Percentiles rank a stretch among this genome's conserved stretches.
Evolutionary conservation across 192 early-diverging fungal species (phyloP).

Genomic region (Backusella mclennaniae): DNA sequence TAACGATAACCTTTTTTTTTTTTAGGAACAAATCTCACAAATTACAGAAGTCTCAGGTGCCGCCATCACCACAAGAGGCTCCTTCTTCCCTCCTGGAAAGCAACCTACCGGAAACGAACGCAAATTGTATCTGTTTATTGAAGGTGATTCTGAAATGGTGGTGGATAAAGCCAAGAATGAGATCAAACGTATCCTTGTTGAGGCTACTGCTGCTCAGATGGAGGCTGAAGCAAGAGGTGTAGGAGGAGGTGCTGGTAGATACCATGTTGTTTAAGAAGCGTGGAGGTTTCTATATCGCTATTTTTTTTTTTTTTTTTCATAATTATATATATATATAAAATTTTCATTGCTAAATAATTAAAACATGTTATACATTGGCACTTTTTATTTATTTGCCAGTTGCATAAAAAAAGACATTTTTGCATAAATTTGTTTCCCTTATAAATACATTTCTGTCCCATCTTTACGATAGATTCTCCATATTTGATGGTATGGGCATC

Average conservation of each 20-base stretch:
- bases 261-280: constrained; percentile 40
- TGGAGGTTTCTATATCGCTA: background rate
- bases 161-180: constrained; percentile 93
- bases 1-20: background rate
- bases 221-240: constrained; percentile 64
- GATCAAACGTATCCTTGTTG: constrained; percentile 88
- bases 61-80: constrained; percentile 93
- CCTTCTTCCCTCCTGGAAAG: constrained; percentile 86
- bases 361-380: no score
- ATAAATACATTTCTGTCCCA: no score
- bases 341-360: no score
- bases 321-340: no score
- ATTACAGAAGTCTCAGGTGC: constrained; percentile 93
- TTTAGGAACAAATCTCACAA: constrained; percentile 82
- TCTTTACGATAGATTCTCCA: no score
- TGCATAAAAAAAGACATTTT: no score
- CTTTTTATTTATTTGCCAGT: no score
- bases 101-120: constrained; percentile 71
- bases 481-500: no score
- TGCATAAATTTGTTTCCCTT: no score
- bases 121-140: constrained; percentile 94
- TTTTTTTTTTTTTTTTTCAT: background rate
- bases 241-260: constrained; percentile 47
- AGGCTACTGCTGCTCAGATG: constrained; percentile 75
- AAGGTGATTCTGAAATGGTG: constrained; percentile 85